A percentile compares a stretch with the other conserved stretches of the same genome.
Conservation (phyloP, 163 green algal genomes). For the Trebouxiophyceae sp. region DNA sequence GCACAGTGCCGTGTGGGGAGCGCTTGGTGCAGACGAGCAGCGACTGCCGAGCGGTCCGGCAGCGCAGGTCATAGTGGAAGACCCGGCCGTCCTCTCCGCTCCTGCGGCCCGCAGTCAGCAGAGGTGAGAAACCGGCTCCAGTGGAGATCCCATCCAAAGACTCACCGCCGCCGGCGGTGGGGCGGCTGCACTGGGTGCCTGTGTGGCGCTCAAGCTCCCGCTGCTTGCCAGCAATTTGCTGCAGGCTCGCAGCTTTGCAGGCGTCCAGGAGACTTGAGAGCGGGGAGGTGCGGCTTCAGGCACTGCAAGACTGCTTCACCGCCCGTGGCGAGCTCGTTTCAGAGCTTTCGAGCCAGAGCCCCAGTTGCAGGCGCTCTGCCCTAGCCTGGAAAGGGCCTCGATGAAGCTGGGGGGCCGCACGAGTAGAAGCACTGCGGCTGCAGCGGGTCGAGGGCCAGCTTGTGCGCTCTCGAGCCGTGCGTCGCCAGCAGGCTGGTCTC, state of each 20-base stretch:
- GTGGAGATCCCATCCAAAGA: no score
- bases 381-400: neutral
- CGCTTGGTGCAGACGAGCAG: neutral
- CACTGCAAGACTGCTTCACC: no score
- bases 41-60: neutral
- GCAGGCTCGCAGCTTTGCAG: neutral
- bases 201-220: neutral
- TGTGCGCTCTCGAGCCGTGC: slow-evolving; percentile 60
- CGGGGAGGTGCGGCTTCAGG: no score
- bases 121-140: neutral
- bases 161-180: no score
- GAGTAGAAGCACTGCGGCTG: slow-evolving; percentile 48
- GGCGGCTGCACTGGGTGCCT: no score
- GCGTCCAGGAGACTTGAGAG: neutral
- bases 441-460: slow-evolving; percentile 55
- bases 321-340: no score
- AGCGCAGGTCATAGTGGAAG: slow-evolving; percentile 30
- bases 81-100: slow-evolving; percentile 21
- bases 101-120: neutral
- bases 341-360: no score
- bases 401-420: slow-evolving; percentile 35
- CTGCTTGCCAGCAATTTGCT: neutral
- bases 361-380: no score
- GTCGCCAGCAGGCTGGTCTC: slow-evolving; percentile 27
- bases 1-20: neutral